Conservation (phyloP, 768 basidiomycete genomes). For the Rhodotorula kratochvilovae region DNA sequence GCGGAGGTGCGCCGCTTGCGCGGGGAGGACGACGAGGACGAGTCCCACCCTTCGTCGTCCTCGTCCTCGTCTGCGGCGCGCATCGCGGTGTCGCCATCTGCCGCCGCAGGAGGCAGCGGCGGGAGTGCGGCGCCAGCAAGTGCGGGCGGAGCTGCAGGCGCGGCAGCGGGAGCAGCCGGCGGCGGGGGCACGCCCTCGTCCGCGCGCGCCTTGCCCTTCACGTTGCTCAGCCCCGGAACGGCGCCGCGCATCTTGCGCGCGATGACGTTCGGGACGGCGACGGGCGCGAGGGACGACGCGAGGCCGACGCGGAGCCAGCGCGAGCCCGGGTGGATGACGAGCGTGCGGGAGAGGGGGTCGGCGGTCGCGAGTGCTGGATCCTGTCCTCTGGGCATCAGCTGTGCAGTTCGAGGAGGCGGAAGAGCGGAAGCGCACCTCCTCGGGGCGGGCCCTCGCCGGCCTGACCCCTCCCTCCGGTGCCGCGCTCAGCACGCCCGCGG, state of each 20-base stretch:
- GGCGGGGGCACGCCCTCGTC: not conserved
- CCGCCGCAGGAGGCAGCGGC: not conserved
- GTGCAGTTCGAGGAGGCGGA: too few relatives aligned
- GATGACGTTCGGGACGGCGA: constrained; percentile 41
- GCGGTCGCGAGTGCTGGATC: not conserved
- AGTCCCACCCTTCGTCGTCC: constrained; percentile 8
- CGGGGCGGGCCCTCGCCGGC: not conserved
- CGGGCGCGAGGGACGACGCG: constrained; percentile 37
- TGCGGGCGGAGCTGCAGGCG: not conserved
- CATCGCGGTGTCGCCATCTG: constrained; percentile 8
- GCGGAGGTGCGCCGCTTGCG: not conserved
- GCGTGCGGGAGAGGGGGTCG: constrained; percentile 33
- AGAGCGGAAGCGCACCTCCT: not conserved
- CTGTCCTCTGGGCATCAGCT: not conserved
- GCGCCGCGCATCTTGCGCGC: constrained; percentile 32
- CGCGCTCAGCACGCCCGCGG: constrained; percentile 5
- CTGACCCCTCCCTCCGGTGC: not conserved
- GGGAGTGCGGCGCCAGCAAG: not conserved
- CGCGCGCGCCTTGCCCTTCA: constrained; percentile 6
- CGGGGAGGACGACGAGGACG: not conserved
- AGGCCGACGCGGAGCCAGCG: constrained; percentile 43
- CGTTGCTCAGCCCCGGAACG: not conserved
- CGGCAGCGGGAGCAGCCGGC: not conserved
- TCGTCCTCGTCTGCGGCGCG: not conserved
- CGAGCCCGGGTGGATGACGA: constrained; percentile 45